phyloP scores from a whole-genome alignment of 2,329 filamentous ascomycete genomes.

The Coniosporium tulheliwenetii region DNA sequence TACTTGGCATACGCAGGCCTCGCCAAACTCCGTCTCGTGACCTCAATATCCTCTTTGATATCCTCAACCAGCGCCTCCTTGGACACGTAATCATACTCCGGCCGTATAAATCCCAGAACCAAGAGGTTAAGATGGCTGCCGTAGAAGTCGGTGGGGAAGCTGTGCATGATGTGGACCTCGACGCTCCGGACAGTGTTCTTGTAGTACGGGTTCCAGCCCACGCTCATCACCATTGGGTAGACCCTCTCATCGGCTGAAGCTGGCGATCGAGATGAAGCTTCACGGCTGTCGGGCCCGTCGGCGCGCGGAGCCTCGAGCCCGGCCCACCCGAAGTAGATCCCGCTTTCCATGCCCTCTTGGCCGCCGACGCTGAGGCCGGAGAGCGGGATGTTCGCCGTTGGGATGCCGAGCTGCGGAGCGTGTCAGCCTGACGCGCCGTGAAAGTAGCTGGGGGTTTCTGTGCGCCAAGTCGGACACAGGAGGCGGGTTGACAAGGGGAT shows the following conservation, averaged over 20 bases:
- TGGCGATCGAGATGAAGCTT: conserved; percentile 1
- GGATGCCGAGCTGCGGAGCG: conserved; percentile 63
- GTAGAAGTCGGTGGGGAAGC: conserved; percentile 73
- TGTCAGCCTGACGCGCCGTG: too few relatives aligned
- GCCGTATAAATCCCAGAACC: conserved; percentile 74
- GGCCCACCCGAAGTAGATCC: conserved; percentile 91
- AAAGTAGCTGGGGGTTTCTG: too few relatives aligned
- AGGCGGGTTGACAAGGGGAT: background rate
- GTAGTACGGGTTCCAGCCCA: conserved; percentile 97
- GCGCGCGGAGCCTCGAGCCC: conserved; percentile 37
- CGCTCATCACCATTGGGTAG: conserved; percentile 82
- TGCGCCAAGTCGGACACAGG: too few relatives aligned
- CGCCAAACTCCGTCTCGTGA: conserved; percentile 57
- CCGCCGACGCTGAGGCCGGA: conserved; percentile 56
- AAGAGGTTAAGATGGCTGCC: conserved; percentile 61
- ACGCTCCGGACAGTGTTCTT: conserved; percentile 76
- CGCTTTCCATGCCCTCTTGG: conserved; percentile 46
- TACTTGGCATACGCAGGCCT: conserved; percentile 43
- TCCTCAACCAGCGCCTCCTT: conserved; percentile 75
- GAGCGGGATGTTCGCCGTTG: conserved; percentile 75
- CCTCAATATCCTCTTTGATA: conserved; percentile 77
- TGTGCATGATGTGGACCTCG: conserved; percentile 66
- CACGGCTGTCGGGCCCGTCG: conserved; percentile 2
- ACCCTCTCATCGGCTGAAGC: conserved; percentile 22
- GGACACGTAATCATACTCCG: conserved; percentile 76